Conservation (phyloP, 164 flowering plant species). For the Vitis riparia region DNA sequence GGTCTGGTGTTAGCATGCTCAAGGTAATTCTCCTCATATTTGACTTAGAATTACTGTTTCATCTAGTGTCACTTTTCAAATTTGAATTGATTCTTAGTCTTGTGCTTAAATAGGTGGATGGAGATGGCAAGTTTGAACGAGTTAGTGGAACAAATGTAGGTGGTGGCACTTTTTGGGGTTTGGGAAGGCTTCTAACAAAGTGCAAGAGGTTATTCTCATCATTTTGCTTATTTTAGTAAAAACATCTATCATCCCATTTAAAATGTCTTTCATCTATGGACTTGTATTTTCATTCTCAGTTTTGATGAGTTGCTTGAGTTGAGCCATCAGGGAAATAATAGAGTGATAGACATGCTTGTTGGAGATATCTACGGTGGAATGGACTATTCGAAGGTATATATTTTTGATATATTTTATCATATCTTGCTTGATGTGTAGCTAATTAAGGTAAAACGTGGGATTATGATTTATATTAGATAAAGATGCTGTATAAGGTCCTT, state of each 20-base stretch:
- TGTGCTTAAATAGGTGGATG: constrained; percentile 53
- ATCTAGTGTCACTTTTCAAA: not conserved
- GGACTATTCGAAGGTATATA: constrained; percentile 61
- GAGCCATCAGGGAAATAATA: constrained; percentile 64
- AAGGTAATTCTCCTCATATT: constrained; percentile 41
- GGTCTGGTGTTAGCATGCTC: constrained; percentile 82
- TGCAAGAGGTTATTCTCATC: constrained; percentile 52
- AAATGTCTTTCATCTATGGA: not conserved
- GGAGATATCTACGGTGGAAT: constrained; percentile 72
- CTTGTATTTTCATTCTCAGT: constrained; percentile 31
- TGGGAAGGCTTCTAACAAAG: constrained; percentile 67
- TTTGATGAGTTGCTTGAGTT: constrained; percentile 71
- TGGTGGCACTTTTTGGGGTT: constrained; percentile 78
- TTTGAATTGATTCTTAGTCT: not conserved
- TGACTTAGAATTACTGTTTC: not conserved
- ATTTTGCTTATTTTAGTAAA: not conserved
- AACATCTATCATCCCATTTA: not conserved
- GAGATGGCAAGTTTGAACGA: constrained; percentile 63
- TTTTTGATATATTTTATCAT: not conserved
- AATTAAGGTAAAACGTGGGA: not conserved
- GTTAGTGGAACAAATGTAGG: constrained; percentile 79
- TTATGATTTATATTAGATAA: not conserved
- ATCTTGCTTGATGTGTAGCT: not conserved
- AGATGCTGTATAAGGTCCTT: not conserved
- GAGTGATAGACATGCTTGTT: constrained; percentile 76